Conservation (phyloP, 2,329 filamentous ascomycete species). For the Aspergillus fumigatiaffinis region DNA sequence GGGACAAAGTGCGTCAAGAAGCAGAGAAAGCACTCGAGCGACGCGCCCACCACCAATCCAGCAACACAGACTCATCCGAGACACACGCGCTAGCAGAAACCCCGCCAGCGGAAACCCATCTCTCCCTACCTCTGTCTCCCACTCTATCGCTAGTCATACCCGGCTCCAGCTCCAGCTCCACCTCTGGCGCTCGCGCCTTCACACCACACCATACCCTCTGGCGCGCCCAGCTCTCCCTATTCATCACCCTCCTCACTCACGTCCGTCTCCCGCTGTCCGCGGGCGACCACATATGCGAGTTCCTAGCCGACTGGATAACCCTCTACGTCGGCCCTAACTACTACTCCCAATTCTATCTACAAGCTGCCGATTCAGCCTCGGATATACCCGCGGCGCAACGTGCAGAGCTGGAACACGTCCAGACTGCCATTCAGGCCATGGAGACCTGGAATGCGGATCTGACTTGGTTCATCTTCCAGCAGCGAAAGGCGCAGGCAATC, state of each 20-base stretch:
- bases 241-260: slow-evolving; percentile 36
- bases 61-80: background rate
- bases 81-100: background rate
- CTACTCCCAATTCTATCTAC: slow-evolving; percentile 20
- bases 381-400: background rate
- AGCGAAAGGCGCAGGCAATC: slow-evolving; percentile 11
- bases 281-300: slow-evolving; percentile 39
- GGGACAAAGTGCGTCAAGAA: slow-evolving; percentile 35
- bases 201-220: slow-evolving; percentile 39
- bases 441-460: slow-evolving; percentile 40
- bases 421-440: slow-evolving; percentile 36
- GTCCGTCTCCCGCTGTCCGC: slow-evolving; percentile 38
- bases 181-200: slow-evolving; percentile 27
- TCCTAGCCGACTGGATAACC: slow-evolving; percentile 35
- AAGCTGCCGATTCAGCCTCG: background rate
- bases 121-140: slow-evolving; percentile 19
- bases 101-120: background rate
- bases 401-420: slow-evolving; percentile 20
- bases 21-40: slow-evolving; percentile 34
- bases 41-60: slow-evolving; percentile 20
- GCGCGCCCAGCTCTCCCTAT: slow-evolving; percentile 35
- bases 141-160: slow-evolving; percentile 15
- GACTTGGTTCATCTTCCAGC: slow-evolving; percentile 39
- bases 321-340: slow-evolving; percentile 33
- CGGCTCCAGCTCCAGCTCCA: slow-evolving; percentile 15